Conservation (phyloP, 202 grass and related monocot species). For the Hordeum pubiflorum region DNA sequence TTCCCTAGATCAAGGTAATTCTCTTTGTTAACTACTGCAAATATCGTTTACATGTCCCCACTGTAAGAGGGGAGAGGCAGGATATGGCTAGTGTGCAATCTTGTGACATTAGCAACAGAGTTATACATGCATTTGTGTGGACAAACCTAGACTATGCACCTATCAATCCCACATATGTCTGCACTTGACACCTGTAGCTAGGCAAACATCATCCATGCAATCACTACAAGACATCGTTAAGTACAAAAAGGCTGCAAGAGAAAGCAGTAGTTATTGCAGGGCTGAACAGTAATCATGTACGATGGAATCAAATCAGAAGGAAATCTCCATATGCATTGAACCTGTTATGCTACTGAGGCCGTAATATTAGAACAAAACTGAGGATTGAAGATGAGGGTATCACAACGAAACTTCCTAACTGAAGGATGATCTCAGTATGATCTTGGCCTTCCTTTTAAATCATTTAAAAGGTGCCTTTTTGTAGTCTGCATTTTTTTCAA, state of each 20-base stretch:
- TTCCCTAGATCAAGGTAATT: not conserved
- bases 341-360: not conserved
- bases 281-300: constrained; percentile 24
- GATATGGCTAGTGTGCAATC: not conserved
- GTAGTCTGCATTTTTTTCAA: not conserved
- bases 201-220: constrained; percentile 18
- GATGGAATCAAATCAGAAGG: constrained; percentile 36
- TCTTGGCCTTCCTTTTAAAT: constrained; percentile 9
- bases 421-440: not conserved
- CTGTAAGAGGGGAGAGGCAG: not conserved
- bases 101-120: not conserved
- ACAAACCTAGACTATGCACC: not conserved
- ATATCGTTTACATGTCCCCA: not conserved
- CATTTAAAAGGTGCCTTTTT: not conserved
- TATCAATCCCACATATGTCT: not conserved
- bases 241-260: constrained; percentile 16
- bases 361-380: not conserved
- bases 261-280: not conserved
- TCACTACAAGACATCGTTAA: constrained; percentile 19
- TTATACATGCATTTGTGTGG: not conserved
- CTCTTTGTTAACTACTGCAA: not conserved
- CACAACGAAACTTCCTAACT: constrained; percentile 28
- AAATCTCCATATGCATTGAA: constrained; percentile 35
- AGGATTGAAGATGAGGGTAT: not conserved
- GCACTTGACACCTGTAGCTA: not conserved